A percentile compares a stretch with the other conserved stretches of the same genome.
phyloP scores from a whole-genome alignment of 768 basidiomycete genomes.

The Gymnopilus junonius region DNA sequence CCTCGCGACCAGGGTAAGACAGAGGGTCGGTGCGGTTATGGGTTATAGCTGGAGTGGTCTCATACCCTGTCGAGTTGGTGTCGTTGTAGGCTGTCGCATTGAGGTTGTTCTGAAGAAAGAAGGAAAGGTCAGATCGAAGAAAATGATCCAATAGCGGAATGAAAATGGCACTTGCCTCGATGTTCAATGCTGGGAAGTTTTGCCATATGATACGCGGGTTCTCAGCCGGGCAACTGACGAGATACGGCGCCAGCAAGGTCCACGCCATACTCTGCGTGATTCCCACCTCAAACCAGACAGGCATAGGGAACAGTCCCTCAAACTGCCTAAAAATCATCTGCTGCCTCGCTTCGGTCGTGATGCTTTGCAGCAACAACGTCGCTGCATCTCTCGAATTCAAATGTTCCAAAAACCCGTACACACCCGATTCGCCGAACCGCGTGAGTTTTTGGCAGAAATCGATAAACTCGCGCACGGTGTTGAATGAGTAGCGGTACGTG shows the following conservation, averaged over 20 bases:
- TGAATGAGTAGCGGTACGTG: slow-evolving; percentile 59
- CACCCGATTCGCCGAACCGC: slow-evolving; percentile 59
- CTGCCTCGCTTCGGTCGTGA: slow-evolving; percentile 67
- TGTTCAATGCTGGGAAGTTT: slow-evolving; percentile 59
- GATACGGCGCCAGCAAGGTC: slow-evolving; percentile 60
- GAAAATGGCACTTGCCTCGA: slow-evolving; percentile 43
- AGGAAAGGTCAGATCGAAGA: background rate
- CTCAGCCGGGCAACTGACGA: slow-evolving; percentile 53
- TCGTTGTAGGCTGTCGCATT: slow-evolving; percentile 23
- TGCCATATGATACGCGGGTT: slow-evolving; percentile 57
- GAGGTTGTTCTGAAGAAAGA: slow-evolving; percentile 23
- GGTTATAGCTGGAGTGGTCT: slow-evolving; percentile 52
- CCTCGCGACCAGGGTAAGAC: slow-evolving; percentile 44
- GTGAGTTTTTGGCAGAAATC: slow-evolving; percentile 65
- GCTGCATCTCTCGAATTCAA: slow-evolving; percentile 60
- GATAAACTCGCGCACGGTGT: slow-evolving; percentile 59
- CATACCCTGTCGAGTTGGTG: slow-evolving; percentile 28
- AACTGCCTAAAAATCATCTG: slow-evolving; percentile 71
- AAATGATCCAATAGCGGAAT: background rate
- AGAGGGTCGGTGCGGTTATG: slow-evolving; percentile 55
- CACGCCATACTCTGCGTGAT: slow-evolving; percentile 68
- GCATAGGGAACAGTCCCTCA: slow-evolving; percentile 63
- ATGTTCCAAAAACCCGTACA: slow-evolving; percentile 66
- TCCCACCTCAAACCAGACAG: slow-evolving; percentile 56
- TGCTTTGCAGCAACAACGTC: slow-evolving; percentile 55